Base-by-base conservation (phyloP, 306 rosid species). In the Hippophae rhamnoides region DNA sequence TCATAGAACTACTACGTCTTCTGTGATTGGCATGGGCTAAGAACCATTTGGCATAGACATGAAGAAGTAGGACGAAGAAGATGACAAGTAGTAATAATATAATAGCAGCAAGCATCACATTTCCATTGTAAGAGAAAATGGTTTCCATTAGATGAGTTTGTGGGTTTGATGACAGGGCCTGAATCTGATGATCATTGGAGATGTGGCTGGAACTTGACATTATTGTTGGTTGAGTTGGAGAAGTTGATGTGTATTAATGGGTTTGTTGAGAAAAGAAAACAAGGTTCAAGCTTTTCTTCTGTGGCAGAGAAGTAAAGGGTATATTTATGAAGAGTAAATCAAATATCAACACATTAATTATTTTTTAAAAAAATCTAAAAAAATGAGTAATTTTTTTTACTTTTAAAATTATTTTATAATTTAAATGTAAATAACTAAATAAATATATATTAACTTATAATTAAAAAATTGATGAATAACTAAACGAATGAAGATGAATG, bases 11-110 rank as follows among this genome's bases (percentile, higher is more conserved):
- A 52, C 74, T 13, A 9, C 88, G 80, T 2, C 68, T 86, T 9
- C 73, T 79, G 65, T 54, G 85, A 13, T 75, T 78, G 45, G 90
- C 67, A 3, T 76, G 96, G 41, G 87, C 78, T 1, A 85, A 54
- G 84, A 93, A 86, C 85, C 95, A 86, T 41, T 82, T 82, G 41
- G 99, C 99, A 69, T 86, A 93, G 63, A 86, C 69, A 48, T 93
- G 99, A 64, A 93, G 99, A 25, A 93, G 75, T 10, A 93, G 79
- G 52, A 93, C 99, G 70, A 93, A 93, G 81, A 93, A 86, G 52
- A 93, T 76, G 42, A 93, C 99, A 3, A 88, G 68, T 10, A 93
- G 84, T 18, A 93, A 70, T 7, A 94, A 84, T 56, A 93, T 69
- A 6, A 93, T 58, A 41, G 99, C 99, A 0, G 85, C 97, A 13